These are phyloP conservation scores for Exutisphaerella laricina DNA, from an alignment of 2,329 filamentous ascomycete species.

Conservation along the genomic window DNA sequence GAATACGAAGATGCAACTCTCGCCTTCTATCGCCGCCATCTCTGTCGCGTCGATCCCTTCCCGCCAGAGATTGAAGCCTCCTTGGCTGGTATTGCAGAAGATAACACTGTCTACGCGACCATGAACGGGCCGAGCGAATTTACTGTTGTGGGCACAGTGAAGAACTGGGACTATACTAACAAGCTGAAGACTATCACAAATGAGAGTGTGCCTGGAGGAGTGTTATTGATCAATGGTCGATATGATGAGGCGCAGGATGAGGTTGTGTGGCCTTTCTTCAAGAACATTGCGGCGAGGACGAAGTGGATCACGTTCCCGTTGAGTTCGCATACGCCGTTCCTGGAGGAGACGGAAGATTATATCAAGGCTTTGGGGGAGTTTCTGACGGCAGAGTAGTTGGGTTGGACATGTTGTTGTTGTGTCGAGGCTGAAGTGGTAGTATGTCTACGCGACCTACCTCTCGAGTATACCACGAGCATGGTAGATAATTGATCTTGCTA, in stretches of 20 bases:
- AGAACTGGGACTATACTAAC: constrained; percentile 33
- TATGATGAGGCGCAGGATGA: constrained; percentile 37
- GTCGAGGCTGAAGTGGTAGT: too few species aligned
- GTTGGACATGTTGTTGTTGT: not conserved
- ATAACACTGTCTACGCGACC: constrained; percentile 32
- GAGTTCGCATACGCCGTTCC: constrained; percentile 29
- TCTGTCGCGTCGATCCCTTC: constrained; percentile 29
- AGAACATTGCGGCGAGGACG: constrained; percentile 33
- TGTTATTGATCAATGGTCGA: constrained; percentile 38
- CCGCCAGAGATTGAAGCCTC: constrained; percentile 24
- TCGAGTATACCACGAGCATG: too few species aligned
- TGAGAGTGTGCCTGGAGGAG: constrained; percentile 25
- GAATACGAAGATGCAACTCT: constrained; percentile 28
- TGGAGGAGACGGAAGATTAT: constrained; percentile 35
- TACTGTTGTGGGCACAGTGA: constrained; percentile 34
- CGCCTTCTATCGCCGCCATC: constrained; percentile 25
- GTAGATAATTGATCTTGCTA: too few species aligned
- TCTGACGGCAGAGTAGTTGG: constrained; percentile 11
- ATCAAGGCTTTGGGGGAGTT: constrained; percentile 32
- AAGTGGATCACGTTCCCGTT: constrained; percentile 36
- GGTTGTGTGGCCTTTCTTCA: constrained; percentile 33
- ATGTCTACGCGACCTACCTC: too few species aligned
- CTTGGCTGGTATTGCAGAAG: constrained; percentile 27
- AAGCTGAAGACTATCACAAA: constrained; percentile 35
- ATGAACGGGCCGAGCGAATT: constrained; percentile 30